Evolutionary conservation across 192 early-diverging fungal species (phyloP).

Genomic region (Coemansia sp.): DNA sequence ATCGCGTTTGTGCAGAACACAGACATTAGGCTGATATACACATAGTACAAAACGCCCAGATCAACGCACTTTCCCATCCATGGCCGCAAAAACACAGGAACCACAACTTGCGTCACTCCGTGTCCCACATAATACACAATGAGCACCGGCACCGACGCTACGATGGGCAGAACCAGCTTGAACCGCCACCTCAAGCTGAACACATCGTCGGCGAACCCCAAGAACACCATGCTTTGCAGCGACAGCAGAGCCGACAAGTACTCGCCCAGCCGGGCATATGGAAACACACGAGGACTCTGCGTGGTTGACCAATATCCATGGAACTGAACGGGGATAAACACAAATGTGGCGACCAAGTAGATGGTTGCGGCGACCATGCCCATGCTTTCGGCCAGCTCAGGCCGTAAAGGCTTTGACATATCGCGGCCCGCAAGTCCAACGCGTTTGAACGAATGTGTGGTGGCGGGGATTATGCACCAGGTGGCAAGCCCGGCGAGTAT

Average conservation of each 20-base stretch:
- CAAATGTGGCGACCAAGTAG: conserved; percentile 83
- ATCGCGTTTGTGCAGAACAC: conserved; percentile 98
- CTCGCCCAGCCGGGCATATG: conserved; percentile 73
- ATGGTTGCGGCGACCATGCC: conserved; percentile 85
- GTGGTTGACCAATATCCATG: conserved; percentile 68
- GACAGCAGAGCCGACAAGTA: conserved; percentile 86
- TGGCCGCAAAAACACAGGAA: conserved; percentile 79
- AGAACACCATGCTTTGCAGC: conserved; percentile 93
- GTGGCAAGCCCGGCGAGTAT: conserved; percentile 70
- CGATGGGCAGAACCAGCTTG: conserved; percentile 90
- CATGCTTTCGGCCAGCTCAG: conserved; percentile 84
- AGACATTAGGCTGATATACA: conserved; percentile 83
- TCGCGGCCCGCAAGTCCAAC: conserved; percentile 80
- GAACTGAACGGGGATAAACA: conserved; percentile 96
- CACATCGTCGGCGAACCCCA: conserved; percentile 98
- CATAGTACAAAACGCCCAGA: conserved; percentile 90
- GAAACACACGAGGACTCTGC: conserved; percentile 22
- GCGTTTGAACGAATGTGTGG: conserved; percentile 70
- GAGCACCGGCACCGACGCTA: conserved; percentile 90
- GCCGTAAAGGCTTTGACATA: conserved; percentile 69
- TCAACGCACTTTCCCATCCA: conserved; percentile 72
- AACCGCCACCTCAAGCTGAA: conserved; percentile 94
- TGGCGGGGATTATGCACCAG: conserved; percentile 66
- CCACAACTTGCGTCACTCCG: conserved; percentile 81
- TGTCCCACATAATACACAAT: conserved; percentile 92